phyloP scores from a whole-genome alignment of 208 protist species.

The Trypanosoma melophagium region DNA sequence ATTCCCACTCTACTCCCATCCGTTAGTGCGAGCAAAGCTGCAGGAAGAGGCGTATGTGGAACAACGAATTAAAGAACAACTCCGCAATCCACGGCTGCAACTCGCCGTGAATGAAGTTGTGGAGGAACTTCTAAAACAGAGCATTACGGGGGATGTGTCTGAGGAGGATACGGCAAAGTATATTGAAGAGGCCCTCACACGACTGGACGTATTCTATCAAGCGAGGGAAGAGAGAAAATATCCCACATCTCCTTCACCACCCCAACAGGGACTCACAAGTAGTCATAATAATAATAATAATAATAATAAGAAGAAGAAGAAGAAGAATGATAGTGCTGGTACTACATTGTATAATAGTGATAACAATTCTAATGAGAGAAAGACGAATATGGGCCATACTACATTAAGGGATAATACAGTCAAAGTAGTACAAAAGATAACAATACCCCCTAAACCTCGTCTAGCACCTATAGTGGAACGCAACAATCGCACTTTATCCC shows the following conservation, averaged over 20 bases:
- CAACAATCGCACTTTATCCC: too few species aligned
- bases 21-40: constrained; percentile 44
- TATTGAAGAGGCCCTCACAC: constrained; percentile 25
- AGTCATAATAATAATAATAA: neutral
- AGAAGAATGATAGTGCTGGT: neutral
- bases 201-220: constrained; percentile 17
- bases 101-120: constrained; percentile 46
- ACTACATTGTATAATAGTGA: too few species aligned
- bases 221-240: neutral
- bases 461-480: too few species aligned
- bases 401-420: too few species aligned
- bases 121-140: constrained; percentile 41
- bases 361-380: too few species aligned
- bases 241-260: neutral
- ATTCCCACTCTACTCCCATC: constrained; percentile 77
- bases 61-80: constrained; percentile 21
- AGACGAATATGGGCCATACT: too few species aligned
- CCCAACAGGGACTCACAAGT: neutral
- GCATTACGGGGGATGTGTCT: constrained; percentile 9
- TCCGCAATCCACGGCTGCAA: constrained; percentile 33
- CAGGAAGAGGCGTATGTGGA: constrained; percentile 31
- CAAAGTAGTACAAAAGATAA: too few species aligned
- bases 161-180: constrained; percentile 32
- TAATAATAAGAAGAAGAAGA: neutral
- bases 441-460: too few species aligned